Percentiles rank a stretch among this genome's conserved stretches.
These are phyloP conservation scores for Tolypocladium album DNA, from an alignment of 2,329 filamentous ascomycete species.

Conservation along the genomic window DNA sequence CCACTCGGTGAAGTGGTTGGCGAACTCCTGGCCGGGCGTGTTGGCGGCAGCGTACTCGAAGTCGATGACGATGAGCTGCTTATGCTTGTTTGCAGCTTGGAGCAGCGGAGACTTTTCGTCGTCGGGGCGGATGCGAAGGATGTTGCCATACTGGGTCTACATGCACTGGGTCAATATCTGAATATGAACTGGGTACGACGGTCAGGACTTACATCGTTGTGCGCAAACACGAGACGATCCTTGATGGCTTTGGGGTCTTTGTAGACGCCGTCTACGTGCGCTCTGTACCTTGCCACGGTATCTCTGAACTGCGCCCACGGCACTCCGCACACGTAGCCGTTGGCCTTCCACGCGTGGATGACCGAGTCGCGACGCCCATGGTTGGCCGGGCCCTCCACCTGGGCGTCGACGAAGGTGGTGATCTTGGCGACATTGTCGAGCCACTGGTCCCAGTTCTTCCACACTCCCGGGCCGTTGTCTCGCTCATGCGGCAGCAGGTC, in stretches of 20 bases:
- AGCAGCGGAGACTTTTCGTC: constrained; percentile 76
- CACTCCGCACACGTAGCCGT: constrained; percentile 70
- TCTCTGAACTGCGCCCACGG: constrained; percentile 71
- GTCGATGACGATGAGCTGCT: constrained; percentile 93
- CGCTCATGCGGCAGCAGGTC: constrained; percentile 73
- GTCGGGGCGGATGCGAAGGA: constrained; percentile 60
- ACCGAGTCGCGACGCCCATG: constrained; percentile 12
- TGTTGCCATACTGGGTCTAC: constrained; percentile 96
- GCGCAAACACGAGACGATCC: constrained; percentile 79
- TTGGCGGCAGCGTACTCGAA: constrained; percentile 97
- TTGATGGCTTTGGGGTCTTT: constrained; percentile 57
- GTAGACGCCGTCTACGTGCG: constrained; percentile 62
- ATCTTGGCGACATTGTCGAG: constrained; percentile 54
- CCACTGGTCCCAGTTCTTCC: constrained; percentile 94
- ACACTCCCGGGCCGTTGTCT: constrained; percentile 70
- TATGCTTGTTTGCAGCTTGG: constrained; percentile 85
- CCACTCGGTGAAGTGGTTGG: constrained; percentile 98
- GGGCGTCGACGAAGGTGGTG: constrained; percentile 43
- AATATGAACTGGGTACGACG: too few relatives aligned
- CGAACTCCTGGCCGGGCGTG: constrained; percentile 77
- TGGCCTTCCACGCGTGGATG: constrained; percentile 49
- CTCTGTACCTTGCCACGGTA: constrained; percentile 66
- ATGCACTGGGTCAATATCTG: constrained; percentile 2
- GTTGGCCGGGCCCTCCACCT: constrained; percentile 37
- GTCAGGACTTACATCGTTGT: constrained; percentile 74